Percentiles rank a stretch among this genome's conserved stretches.
Evolutionary conservation across 2,329 filamentous ascomycete species (phyloP).

Genomic region (Aphanocladium album): DNA sequence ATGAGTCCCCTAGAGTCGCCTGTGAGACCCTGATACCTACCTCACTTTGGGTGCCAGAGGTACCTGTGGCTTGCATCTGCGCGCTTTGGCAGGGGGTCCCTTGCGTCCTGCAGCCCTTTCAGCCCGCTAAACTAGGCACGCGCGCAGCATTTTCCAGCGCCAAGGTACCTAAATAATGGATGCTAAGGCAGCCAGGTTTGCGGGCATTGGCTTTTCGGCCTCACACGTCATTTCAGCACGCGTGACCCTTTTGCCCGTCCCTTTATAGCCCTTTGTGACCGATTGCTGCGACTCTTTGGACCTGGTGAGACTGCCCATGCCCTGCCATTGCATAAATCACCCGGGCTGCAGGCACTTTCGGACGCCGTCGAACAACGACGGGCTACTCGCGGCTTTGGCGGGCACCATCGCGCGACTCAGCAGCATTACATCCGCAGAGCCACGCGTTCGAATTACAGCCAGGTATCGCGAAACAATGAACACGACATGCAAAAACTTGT

Average conservation of each 20-base stretch:
- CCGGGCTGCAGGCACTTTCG: background rate
- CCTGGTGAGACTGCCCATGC: background rate
- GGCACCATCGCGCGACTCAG: no score
- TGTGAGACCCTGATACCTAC: no score
- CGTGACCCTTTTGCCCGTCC: constrained; percentile 9
- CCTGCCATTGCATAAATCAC: background rate
- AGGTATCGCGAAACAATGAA: background rate
- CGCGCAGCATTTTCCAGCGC: background rate
- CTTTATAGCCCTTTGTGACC: background rate
- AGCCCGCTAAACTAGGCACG: background rate
- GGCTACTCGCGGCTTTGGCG: background rate
- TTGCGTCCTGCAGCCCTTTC: background rate
- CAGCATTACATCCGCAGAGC: no score
- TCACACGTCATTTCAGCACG: constrained; percentile 11
- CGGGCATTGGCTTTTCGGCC: background rate
- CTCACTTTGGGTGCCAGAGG: no score
- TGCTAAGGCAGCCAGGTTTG: background rate
- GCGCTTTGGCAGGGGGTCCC: no score
- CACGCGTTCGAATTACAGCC: background rate
- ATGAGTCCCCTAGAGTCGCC: no score
- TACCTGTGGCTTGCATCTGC: no score
- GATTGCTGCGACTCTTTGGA: background rate
- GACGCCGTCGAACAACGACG: background rate
- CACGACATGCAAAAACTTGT: background rate
- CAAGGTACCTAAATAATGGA: no score